These are phyloP conservation scores for Rhododendron ferrugineum DNA, from an alignment of 148 eudicot species.

Conservation along the genomic window DNA sequence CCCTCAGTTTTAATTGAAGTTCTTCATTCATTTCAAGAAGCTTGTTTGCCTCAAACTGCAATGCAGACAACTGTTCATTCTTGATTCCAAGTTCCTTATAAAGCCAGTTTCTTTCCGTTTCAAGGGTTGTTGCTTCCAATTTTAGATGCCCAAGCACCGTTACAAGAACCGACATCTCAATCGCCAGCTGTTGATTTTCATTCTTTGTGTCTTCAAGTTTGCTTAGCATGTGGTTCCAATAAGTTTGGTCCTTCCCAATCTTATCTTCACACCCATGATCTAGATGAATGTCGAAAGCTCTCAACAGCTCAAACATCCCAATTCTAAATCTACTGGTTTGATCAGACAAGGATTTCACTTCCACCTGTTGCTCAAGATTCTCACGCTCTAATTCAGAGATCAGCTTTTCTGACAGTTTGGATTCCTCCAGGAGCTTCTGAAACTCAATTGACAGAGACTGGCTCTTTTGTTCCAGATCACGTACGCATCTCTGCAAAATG, in stretches of 20 bases:
- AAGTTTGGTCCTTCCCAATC: slow-evolving; percentile 37
- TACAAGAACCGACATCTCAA: slow-evolving; percentile 59
- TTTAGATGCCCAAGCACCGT: slow-evolving; percentile 55
- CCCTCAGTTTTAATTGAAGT: slow-evolving; percentile 45
- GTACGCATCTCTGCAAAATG: slow-evolving; percentile 47
- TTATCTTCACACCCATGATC: slow-evolving; percentile 30
- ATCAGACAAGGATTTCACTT: slow-evolving; percentile 50
- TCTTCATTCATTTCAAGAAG: slow-evolving; percentile 58
- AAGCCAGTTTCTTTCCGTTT: slow-evolving; percentile 33
- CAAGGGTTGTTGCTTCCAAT: slow-evolving; percentile 38
- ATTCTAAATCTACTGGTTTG: slow-evolving; percentile 42
- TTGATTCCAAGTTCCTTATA: slow-evolving; percentile 42
- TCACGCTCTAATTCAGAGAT: slow-evolving; percentile 52
- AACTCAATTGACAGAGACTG: slow-evolving; percentile 40
- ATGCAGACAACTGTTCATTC: slow-evolving; percentile 37
- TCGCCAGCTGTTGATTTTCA: slow-evolving; percentile 51
- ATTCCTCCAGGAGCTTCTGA: slow-evolving; percentile 63
- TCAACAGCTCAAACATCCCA: slow-evolving; percentile 53
- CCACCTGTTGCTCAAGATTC: slow-evolving; percentile 42
- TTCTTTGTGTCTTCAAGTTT: slow-evolving; percentile 45
- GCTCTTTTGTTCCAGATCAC: slow-evolving; percentile 55
- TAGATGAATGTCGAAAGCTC: slow-evolving; percentile 41
- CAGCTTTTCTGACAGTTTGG: slow-evolving; percentile 52
- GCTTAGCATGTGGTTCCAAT: slow-evolving; percentile 36
- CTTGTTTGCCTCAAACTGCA: slow-evolving; percentile 51